Evolutionary conservation across 2,329 filamentous ascomycete genomes (phyloP), one percentile per base, ranked within the genome.

Genomic region (Raffaelea deltoideospora): DNA sequence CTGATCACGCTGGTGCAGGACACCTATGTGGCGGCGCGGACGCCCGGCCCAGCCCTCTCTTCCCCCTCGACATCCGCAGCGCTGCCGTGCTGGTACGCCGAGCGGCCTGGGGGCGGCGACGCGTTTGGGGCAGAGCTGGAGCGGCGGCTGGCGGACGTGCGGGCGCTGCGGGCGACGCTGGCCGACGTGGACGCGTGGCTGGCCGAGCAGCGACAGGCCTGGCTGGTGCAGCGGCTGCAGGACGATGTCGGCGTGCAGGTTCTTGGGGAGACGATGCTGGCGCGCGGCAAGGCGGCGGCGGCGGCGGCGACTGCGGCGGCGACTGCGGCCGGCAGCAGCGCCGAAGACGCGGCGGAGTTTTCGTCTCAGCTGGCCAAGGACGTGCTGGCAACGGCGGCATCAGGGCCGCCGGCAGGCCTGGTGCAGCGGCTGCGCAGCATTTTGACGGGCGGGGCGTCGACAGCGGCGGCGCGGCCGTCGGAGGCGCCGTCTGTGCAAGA

Each of bases 121-220:
- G 53, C 54, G 8, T 71, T 74, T 40, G 52, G 71, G 18, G 54
- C 59, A 36, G 64, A 67, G 37, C 55, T 74, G 10, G 64, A 67
- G 41, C 50, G 51, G 32, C 47, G 70, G 32, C 64, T 74, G 42
- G 50, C 63, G 5, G 61, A 65, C 35, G 65, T 63, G 35, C 62
- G 59, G 44, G 52, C 57, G 14, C 52, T 58, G 43, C 58, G 59
- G 31, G 48, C 56, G n/a, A 56, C 58, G 35, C 50, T 71, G 11
- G 53, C 56, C 30, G 52, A 49, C 15, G 61, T 74, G 29, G 67
- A 72, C 44, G 56, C 59, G 18, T 61, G 61, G 41, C 62, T 74
- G 45, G 54, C 57, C 10, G 59, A 59, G 21, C 67, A 72, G 48
- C 69, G 68, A 47, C 59, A 60, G 41, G 59, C 59, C 10, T 73